Evolutionary conservation across 2,329 filamentous ascomycete species (phyloP), one percentile per base, ranked within the genome.

Genomic region (Eutypa lata): DNA sequence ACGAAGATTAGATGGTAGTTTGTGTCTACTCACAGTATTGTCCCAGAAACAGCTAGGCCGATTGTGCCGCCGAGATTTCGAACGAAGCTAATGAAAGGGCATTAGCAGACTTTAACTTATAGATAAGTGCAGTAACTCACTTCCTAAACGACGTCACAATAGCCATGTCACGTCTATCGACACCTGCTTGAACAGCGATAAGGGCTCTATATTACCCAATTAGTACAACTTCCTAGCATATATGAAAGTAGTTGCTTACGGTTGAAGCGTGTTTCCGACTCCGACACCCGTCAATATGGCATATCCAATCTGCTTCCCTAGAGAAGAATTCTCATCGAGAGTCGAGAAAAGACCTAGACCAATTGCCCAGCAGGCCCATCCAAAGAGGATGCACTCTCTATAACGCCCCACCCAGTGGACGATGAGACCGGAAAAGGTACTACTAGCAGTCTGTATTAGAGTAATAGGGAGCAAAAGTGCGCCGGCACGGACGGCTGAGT

Each of bases 231-330:
- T 14, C 22, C 31, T 8, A 22, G 35, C 6, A 38, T 7, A 14
- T 38, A 8, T n/a, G 52, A 10, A 7, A 2, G 7, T 7, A n/a
- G 13, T 18, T 7, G 63, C 71, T 64, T 43, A 73, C 72, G 77
- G 77, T 54, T 80, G 77, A 24, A 81, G 62, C 2, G 77, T 81
- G 47, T 80, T 78, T 2, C 78, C 77, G 16, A 80, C 75, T 1
- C 78, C 78, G 0, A 78, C 67, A 37, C 77, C 76, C 19, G 79
- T 81, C 19, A 83, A 63, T 8, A 82, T 61, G 0, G 73, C 74
- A 56, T 81, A 83, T 2, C 80, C 79, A 43, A 83, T 75, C 54
- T 82, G 78, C 53, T 81, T 81, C 2, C 71, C 79, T 0, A 82
- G 54, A 0, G 75, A 72, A 0, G 79, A 76, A 0, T 63, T 65